Conservation (phyloP, 129 eudicot species). For the Smallanthus sonchifolius region DNA sequence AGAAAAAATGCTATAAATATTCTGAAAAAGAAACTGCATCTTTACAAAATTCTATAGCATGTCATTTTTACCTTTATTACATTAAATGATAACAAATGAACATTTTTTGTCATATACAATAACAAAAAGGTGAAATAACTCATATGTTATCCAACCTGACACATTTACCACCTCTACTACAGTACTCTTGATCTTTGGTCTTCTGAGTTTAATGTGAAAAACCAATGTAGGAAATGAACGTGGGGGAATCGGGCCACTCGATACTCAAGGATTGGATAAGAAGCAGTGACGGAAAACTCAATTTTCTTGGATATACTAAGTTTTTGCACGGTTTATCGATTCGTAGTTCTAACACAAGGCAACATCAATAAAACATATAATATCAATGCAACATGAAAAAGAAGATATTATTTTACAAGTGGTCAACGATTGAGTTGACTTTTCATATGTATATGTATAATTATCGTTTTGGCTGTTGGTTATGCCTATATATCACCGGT, state of each 20-base stretch:
- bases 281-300: conserved; percentile 61
- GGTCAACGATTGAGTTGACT: conserved; percentile 6
- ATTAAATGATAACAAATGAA: background rate
- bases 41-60: background rate
- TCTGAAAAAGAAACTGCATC: too few relatives aligned
- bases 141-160: background rate
- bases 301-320: conserved; percentile 83
- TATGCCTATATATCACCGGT: background rate
- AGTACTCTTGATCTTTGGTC: background rate
- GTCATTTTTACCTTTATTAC: background rate
- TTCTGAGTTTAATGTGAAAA: background rate
- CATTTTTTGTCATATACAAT: background rate
- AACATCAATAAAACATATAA: conserved; percentile 19
- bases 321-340: conserved; percentile 89
- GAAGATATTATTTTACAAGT: background rate
- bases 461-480: background rate
- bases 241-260: conserved; percentile 55
- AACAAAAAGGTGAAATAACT: background rate
- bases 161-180: background rate
- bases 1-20: too few relatives aligned
- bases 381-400: background rate
- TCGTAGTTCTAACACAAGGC: conserved; percentile 62
- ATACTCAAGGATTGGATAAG: conserved; percentile 85
- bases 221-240: conserved; percentile 61
- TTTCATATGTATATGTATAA: conserved; percentile 6